phyloP scores from a whole-genome alignment of 495 filamentous ascomycete genomes.

The Tirmania nivea region DNA sequence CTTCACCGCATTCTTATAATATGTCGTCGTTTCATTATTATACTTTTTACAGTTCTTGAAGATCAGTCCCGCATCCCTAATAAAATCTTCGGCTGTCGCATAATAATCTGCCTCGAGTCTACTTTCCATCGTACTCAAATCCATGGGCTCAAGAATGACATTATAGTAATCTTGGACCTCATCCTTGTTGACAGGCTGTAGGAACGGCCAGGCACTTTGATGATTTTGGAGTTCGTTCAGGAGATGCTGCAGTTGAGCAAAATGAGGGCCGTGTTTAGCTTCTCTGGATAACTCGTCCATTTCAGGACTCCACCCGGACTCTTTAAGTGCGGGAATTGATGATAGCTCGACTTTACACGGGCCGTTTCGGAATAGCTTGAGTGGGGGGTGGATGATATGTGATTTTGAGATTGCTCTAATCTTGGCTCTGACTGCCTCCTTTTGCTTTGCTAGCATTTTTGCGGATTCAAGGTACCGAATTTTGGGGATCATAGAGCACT shows the following conservation, averaged over 20 bases:
- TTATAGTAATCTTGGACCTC: slow-evolving; percentile 96
- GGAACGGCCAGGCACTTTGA: slow-evolving; percentile 77
- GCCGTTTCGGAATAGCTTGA: slow-evolving; percentile 41
- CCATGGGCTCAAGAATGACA: slow-evolving; percentile 96
- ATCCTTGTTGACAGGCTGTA: slow-evolving; percentile 79
- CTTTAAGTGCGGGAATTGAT: slow-evolving; percentile 20
- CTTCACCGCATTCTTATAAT: slow-evolving; percentile 88
- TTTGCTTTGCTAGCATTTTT: slow-evolving; percentile 95
- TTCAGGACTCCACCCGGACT: slow-evolving; percentile 74
- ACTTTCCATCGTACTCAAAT: slow-evolving; percentile 83
- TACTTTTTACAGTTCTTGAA: slow-evolving; percentile 91
- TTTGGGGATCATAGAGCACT: slow-evolving; percentile 88
- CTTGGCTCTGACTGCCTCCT: slow-evolving; percentile 81
- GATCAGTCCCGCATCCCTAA: slow-evolving; percentile 71
- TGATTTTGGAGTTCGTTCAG: slow-evolving; percentile 93
- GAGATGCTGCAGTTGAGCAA: slow-evolving; percentile 75
- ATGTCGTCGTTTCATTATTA: slow-evolving; percentile 86
- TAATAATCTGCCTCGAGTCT: slow-evolving; percentile 91
- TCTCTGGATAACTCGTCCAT: slow-evolving; percentile 95
- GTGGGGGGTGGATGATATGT: slow-evolving; percentile 68
- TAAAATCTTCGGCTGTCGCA: slow-evolving; percentile 75
- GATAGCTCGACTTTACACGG: slow-evolving; percentile 20
- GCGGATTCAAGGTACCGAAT: slow-evolving; percentile 84
- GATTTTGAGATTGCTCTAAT: slow-evolving; percentile 78
- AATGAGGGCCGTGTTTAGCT: slow-evolving; percentile 92